phyloP scores from a whole-genome alignment of 202 grass and related monocot genomes.

The Brachypodium distachyon region DNA sequence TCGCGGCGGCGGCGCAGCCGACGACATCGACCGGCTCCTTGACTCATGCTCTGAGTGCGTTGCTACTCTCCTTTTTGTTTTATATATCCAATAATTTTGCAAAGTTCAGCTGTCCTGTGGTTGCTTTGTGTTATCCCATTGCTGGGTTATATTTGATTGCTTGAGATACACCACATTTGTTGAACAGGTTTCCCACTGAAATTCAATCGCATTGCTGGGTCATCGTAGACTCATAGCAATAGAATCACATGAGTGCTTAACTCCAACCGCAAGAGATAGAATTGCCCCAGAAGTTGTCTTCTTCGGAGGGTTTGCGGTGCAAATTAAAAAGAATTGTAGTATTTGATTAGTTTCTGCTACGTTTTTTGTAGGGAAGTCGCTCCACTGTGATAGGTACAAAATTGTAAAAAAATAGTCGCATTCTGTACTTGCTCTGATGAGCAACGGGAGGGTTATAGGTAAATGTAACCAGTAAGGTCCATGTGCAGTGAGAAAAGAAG shows the following conservation, averaged over 20 bases:
- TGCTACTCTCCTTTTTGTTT: not conserved
- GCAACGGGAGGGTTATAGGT: not conserved
- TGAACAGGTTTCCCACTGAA: not conserved
- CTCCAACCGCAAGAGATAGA: not conserved
- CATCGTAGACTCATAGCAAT: not conserved
- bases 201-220: not conserved
- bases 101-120: not conserved
- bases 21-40: slow-evolving; percentile 83
- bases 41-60: slow-evolving; percentile 86
- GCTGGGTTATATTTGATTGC: slow-evolving; percentile 1
- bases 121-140: not conserved
- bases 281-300: not conserved
- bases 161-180: not conserved
- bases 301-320: not conserved
- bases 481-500: not conserved
- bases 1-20: slow-evolving; percentile 3
- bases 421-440: not conserved
- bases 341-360: not conserved
- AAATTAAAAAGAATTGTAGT: not conserved
- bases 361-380: not conserved
- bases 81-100: not conserved
- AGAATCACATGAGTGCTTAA: not conserved
- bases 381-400: not conserved
- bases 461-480: not conserved
- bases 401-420: no score